Percentiles rank a stretch among this genome's conserved stretches.
Evolutionary conservation across 176 grass and related monocot species (phyloP).

Genomic region (Zoysia pacifica): DNA sequence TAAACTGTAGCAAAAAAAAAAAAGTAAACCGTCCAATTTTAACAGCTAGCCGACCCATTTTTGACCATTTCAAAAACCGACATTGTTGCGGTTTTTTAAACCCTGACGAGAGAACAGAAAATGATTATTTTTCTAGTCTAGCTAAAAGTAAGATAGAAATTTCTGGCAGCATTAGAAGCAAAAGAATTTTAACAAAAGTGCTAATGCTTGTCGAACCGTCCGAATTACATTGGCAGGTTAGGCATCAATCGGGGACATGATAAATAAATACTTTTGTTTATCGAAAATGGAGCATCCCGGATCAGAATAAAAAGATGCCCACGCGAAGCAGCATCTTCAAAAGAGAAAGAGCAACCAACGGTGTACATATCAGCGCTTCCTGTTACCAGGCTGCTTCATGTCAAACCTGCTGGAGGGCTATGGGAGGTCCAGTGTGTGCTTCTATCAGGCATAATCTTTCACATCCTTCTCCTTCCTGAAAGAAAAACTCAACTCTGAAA

Average conservation of each 20-base stretch:
- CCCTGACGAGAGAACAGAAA: too few relatives aligned
- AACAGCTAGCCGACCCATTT: too few relatives aligned
- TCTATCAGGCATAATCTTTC: background rate
- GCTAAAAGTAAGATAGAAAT: background rate
- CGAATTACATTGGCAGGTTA: background rate
- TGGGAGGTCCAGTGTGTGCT: background rate
- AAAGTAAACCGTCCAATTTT: too few relatives aligned
- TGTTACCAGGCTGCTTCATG: conserved; percentile 12
- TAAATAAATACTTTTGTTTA: background rate
- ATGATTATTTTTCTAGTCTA: background rate
- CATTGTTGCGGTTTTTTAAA: too few relatives aligned
- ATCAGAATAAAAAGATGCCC: conserved; percentile 31
- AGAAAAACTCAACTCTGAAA: background rate
- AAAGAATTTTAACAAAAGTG: too few relatives aligned
- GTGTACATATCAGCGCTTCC: conserved; percentile 1
- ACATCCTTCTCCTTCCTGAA: background rate
- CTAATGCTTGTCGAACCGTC: background rate
- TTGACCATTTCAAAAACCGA: too few relatives aligned
- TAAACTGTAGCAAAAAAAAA: too few relatives aligned
- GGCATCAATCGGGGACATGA: background rate
- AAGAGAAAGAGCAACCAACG: conserved; percentile 11
- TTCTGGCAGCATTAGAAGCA: background rate
- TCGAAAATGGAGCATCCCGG: background rate
- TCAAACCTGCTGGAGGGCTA: conserved; percentile 34
- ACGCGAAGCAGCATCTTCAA: conserved; percentile 41